Base-by-base conservation (phyloP, 2,329 filamentous ascomycete genomes). In the Lachnellula occidentalis region DNA sequence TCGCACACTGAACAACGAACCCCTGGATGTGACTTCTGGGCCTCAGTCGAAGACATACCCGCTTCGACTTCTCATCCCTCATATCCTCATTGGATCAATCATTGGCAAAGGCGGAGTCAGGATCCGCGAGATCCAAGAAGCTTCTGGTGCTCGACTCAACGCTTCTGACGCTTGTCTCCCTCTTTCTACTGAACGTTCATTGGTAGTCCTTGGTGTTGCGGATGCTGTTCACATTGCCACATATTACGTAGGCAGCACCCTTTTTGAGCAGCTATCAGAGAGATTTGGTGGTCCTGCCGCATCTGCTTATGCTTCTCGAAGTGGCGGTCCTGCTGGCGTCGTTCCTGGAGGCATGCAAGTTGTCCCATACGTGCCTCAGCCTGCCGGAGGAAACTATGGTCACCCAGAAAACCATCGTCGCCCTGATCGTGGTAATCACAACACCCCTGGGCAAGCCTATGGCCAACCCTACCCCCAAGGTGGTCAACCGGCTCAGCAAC, bases 191-290 rank as follows among this genome's bases (percentile, higher is more conserved):
- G 94, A 99, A 75, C 89, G 94, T 47, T 97, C 94, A n/a, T 82
- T 99, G 48, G 92, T 99, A 50, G 92, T 99, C 31, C 90, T 97
- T 73, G 94, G 94, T 71, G 94, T 99, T 55, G 94, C 94, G 51
- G 94, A 99, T 76, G 92, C 94, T 55, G 92, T 99, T 48, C 94
- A 99, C 74, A 99, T 99, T 72, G 94, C 94, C 48, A 96, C 94
- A 37, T 99, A 97, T 77, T 99, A 99, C 69, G 92, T 99, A 60
- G 92, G 92, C 53, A 95, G 92, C 73, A 99, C 94, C n/a, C 82
- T 99, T 24, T 87, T 95, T 47, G 94, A 99, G 77, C 94, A 99
- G 75, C 80, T 99, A 56, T 96, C 94, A 51, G 94, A 99, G 71
- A 86, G 94, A 42, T 99, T 97, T 64, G 92, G 94, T 51, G 94